Evolutionary conservation across 306 rosid genomes (phyloP).

Genomic region (Acacia acuminata): DNA sequence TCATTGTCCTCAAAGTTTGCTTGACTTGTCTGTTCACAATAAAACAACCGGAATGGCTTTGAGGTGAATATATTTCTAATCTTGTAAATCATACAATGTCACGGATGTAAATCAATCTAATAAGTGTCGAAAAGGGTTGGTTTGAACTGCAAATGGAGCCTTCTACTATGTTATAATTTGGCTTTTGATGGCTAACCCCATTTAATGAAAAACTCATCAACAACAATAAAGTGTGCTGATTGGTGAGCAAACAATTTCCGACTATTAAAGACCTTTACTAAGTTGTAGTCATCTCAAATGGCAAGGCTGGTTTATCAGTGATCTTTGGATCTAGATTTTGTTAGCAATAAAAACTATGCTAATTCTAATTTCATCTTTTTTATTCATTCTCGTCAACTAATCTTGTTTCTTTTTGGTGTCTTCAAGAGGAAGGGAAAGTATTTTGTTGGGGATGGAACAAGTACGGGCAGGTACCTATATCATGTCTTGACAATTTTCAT

Average conservation of each 20-base stretch:
- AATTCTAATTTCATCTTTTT: neutral
- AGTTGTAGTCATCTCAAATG: neutral
- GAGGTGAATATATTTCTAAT: conserved; percentile 2
- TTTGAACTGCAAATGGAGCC: neutral
- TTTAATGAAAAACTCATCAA: neutral
- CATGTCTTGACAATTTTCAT: conserved; percentile 1
- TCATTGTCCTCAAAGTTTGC: conserved; percentile 4
- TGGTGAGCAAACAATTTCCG: neutral
- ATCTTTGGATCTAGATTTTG: conserved; percentile 1
- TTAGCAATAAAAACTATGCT: neutral
- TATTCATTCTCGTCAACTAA: conserved; percentile 18
- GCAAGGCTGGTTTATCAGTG: neutral
- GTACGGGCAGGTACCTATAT: conserved; percentile 84
- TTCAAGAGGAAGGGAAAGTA: conserved; percentile 70
- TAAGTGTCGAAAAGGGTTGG: conserved; percentile 2
- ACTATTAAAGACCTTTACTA: neutral
- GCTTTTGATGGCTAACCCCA: neutral
- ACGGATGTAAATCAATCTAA: conserved; percentile 6
- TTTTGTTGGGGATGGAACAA: conserved; percentile 99
- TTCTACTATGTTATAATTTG: neutral
- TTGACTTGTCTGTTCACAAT: conserved; percentile 10
- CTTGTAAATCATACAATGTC: neutral
- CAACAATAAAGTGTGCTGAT: neutral
- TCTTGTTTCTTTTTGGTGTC: conserved; percentile 29
- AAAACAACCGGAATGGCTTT: conserved; percentile 1